phyloP scores from a whole-genome alignment of 2,329 filamentous ascomycete genomes.

The Botryotinia convoluta region DNA sequence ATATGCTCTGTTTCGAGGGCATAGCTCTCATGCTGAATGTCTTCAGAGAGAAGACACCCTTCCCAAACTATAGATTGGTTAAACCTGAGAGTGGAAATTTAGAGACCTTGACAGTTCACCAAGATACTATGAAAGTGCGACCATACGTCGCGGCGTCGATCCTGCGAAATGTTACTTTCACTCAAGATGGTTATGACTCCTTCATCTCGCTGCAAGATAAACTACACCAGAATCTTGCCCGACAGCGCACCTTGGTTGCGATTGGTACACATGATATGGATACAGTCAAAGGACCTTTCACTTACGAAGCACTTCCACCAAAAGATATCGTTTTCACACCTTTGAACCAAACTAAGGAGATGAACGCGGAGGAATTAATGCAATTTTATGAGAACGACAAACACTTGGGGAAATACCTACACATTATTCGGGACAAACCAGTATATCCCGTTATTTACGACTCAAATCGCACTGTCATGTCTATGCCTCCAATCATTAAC shows the following conservation, averaged over 20 bases:
- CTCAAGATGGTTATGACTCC: conserved; percentile 85
- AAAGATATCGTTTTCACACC: conserved; percentile 88
- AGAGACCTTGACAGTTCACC: conserved; percentile 75
- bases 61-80: conserved; percentile 77
- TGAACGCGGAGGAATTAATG: conserved; percentile 90
- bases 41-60: conserved; percentile 72
- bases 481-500: conserved; percentile 96
- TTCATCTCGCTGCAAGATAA: conserved; percentile 99
- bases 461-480: conserved; percentile 81
- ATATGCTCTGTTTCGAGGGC: conserved; percentile 97
- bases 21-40: conserved; percentile 95
- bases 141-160: conserved; percentile 89
- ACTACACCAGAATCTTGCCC: conserved; percentile 91
- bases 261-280: conserved; percentile 97
- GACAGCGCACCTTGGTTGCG: conserved; percentile 89
- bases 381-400: conserved; percentile 92
- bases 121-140: conserved; percentile 73
- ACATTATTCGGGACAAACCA: conserved; percentile 90
- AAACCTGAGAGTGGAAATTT: conserved; percentile 70
- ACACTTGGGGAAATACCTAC: conserved; percentile 83
- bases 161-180: conserved; percentile 87
- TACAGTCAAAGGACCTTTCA: conserved; percentile 90
- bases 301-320: conserved; percentile 89
- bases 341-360: conserved; percentile 84
- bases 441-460: conserved; percentile 97